Evolutionary conservation across 257 asterid genomes (phyloP).

Genomic region (Solanum chmielewskii): DNA sequence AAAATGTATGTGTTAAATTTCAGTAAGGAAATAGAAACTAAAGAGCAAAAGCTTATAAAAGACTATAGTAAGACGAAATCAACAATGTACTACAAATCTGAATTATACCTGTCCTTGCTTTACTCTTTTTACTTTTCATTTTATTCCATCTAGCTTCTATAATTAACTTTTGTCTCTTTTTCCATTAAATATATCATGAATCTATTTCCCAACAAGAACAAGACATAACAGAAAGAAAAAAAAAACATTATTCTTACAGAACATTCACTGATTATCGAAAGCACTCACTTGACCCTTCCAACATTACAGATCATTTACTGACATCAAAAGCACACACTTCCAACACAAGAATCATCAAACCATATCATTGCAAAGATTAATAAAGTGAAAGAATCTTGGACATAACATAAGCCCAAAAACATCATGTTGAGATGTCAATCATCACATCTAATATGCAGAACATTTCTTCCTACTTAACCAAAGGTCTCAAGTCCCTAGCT

Average conservation of each 20-base stretch:
- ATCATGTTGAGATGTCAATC: background rate
- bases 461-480: no score
- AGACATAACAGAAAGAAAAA: background rate
- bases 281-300: background rate
- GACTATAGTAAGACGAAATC: constrained; percentile 15
- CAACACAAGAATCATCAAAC: background rate
- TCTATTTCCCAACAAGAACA: constrained; percentile 10
- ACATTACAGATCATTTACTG: background rate
- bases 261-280: background rate
- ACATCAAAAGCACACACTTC: background rate
- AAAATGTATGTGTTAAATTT: constrained; percentile 24
- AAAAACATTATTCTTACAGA: background rate
- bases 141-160: constrained; percentile 15
- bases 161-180: constrained; percentile 6
- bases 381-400: background rate
- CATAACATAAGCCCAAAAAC: background rate
- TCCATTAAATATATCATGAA: constrained; percentile 21
- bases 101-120: constrained; percentile 18
- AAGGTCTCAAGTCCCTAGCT: background rate
- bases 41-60: background rate
- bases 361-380: background rate
- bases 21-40: background rate
- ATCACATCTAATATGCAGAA: background rate
- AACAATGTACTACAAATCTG: constrained; percentile 9
- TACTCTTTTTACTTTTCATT: constrained; percentile 30